Base-by-base conservation (phyloP, 2,329 filamentous ascomycete genomes). In the Colletotrichum lini region DNA sequence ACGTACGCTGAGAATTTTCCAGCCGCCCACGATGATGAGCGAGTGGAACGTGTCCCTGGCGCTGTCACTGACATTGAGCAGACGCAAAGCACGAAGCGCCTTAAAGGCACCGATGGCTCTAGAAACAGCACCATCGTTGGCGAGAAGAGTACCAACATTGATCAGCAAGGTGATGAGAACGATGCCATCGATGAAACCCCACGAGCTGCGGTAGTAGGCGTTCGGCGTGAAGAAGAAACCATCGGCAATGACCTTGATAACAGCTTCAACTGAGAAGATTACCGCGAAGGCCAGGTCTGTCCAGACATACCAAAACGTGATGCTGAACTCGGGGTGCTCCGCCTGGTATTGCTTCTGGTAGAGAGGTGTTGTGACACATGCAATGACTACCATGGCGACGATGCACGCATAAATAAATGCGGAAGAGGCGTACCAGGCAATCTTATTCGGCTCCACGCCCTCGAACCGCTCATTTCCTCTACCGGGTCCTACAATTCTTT, bases 151-250 rank as follows among this genome's bases (percentile, higher is more conserved):
- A 57, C 92, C 85, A 60, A 99, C 94, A 77, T 97, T 98, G 79
- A 98, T 92, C 96, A 96, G 98, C 10, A 99, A 88, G 0, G 96
- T 98, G 67, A 98, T 85, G 63, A 99, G 86, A 74, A 99, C 96
- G 54, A 98, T 82, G 0, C 93, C 94, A 78, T 99, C 96, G 74
- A 99, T 98, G 73, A 98, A 91, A 8, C 96, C 97, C 96, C 96
- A 99, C 0, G 95, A 96, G 78, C 96, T 96, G 76, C 96, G 92
- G 80, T 98, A 94, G 79, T 98, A 99, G 3, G 97, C 97, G 81
- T 99, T 98, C 0, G 96, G 96, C 0, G 96, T 98, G 90, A 94
- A 98, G 80, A 98, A 93, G 76, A 98, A 93, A 9, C 96, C 96
- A 82, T 99, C 96, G 0, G 96, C 96, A 76, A 99, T 91, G 66